Percentiles rank a stretch among this genome's conserved stretches.
phyloP scores from a whole-genome alignment of 2,329 filamentous ascomycete species.

The Fusarium sp. region DNA sequence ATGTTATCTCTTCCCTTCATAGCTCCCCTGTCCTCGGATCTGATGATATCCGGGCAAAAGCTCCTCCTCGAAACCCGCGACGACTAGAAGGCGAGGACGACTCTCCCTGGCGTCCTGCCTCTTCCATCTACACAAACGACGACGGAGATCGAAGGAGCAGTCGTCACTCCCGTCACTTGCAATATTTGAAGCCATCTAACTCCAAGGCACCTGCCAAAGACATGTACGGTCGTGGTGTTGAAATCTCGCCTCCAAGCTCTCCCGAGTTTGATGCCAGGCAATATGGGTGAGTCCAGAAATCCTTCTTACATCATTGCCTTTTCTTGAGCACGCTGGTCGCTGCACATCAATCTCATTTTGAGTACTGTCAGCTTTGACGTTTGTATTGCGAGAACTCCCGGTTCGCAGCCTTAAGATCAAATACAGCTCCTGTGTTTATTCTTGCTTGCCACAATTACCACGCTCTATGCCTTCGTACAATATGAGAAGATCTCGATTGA shows the following conservation, averaged over 20 bases:
- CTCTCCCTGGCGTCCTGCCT: conserved; percentile 58
- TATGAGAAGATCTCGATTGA: conserved; percentile 29
- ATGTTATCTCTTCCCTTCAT: conserved; percentile 15
- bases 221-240: conserved; percentile 54
- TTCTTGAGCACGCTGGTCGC: conserved; percentile 30
- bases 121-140: conserved; percentile 62
- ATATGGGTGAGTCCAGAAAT: conserved; percentile 55
- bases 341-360: conserved; percentile 5
- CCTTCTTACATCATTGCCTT: background rate
- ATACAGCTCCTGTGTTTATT: background rate
- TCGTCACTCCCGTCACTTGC: conserved; percentile 23
- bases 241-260: conserved; percentile 68
- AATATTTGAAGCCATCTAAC: conserved; percentile 52
- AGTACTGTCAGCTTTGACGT: background rate
- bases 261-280: conserved; percentile 57
- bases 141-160: conserved; percentile 35
- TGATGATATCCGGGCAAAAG: conserved; percentile 33
- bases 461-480: background rate
- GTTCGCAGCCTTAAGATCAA: background rate
- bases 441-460: background rate
- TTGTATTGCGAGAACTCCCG: background rate
- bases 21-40: conserved; percentile 43
- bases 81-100: conserved; percentile 46
- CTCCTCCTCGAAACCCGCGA: conserved; percentile 51
- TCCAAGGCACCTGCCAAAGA: conserved; percentile 43